Conservation (phyloP, 2,329 filamentous ascomycete species). For the Sporothrix schenckii region DNA sequence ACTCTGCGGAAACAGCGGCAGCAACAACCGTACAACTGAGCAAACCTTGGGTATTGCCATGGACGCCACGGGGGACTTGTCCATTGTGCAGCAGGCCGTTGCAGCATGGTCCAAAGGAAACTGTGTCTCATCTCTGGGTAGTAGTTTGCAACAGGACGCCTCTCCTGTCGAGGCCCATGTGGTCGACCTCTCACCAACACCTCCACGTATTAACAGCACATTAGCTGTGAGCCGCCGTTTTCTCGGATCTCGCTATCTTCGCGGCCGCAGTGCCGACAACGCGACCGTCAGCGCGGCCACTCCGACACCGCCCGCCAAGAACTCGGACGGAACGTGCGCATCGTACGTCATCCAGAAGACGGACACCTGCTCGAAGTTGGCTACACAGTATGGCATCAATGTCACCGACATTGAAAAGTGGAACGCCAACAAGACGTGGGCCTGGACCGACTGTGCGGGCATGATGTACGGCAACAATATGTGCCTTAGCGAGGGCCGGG, state of each 20-base stretch:
- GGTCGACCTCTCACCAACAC: background rate
- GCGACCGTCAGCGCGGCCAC: background rate
- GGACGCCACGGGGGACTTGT: conserved; percentile 18
- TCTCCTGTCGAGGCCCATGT: background rate
- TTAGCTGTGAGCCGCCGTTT: background rate
- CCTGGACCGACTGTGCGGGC: conserved; percentile 21
- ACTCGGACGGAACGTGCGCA: conserved; percentile 19
- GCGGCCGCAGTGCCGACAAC: background rate
- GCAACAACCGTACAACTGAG: background rate
- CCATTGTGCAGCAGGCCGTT: conserved; percentile 3
- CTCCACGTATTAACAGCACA: background rate
- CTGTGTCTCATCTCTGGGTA: conserved; percentile 19
- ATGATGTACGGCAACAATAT: conserved; percentile 27
- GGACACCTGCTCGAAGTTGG: conserved; percentile 26
- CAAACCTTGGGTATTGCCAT: conserved; percentile 8
- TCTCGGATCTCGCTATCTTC: background rate
- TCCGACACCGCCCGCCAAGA: background rate
- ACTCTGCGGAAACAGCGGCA: background rate
- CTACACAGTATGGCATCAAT: conserved; percentile 16
- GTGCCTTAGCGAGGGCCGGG: conserved; percentile 17
- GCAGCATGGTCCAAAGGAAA: background rate
- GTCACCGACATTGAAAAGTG: conserved; percentile 28
- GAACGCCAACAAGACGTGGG: conserved; percentile 14
- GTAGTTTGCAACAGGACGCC: background rate
- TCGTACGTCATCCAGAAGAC: conserved; percentile 24